A percentile compares a stretch with the other conserved stretches of the same genome.
These are phyloP conservation scores for Mycena galericulata DNA, from an alignment of 768 basidiomycete species.

Conservation along the genomic window DNA sequence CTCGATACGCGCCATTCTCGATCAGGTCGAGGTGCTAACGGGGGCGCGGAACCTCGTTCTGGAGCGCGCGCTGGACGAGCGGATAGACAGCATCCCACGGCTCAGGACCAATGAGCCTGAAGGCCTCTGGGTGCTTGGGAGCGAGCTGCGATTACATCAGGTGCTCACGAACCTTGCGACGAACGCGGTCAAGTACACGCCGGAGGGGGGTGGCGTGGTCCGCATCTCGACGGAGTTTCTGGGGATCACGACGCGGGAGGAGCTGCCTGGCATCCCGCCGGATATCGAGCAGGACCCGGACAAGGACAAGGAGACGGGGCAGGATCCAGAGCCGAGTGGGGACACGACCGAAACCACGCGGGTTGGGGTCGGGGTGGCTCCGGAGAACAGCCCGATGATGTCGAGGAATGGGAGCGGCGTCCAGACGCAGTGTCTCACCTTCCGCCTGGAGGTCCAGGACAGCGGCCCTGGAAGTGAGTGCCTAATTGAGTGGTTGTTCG, in stretches of 20 bases:
- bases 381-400: background rate
- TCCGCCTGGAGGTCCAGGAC: constrained; percentile 36
- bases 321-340: background rate
- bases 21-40: constrained; percentile 39
- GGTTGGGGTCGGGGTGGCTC: background rate
- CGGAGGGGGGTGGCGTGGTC: constrained; percentile 45
- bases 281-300: constrained; percentile 21
- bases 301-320: too few species aligned
- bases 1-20: constrained; percentile 42
- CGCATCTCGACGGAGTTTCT: constrained; percentile 38
- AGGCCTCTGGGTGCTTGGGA: constrained; percentile 51
- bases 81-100: constrained; percentile 44
- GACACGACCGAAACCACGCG: constrained; percentile 1
- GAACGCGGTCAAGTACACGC: constrained; percentile 51
- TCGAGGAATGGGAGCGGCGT: constrained; percentile 12
- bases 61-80: constrained; percentile 47
- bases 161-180: constrained; percentile 53
- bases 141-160: constrained; percentile 55
- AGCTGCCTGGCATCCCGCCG: constrained; percentile 30
- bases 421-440: constrained; percentile 33
- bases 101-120: constrained; percentile 17
- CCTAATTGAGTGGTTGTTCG: background rate
- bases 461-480: constrained; percentile 34
- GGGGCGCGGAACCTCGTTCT: constrained; percentile 44
- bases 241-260: constrained; percentile 29